Evolutionary conservation across 2,329 filamentous ascomycete genomes (phyloP).

Genomic region (Pseudogymnoascus sp.): DNA sequence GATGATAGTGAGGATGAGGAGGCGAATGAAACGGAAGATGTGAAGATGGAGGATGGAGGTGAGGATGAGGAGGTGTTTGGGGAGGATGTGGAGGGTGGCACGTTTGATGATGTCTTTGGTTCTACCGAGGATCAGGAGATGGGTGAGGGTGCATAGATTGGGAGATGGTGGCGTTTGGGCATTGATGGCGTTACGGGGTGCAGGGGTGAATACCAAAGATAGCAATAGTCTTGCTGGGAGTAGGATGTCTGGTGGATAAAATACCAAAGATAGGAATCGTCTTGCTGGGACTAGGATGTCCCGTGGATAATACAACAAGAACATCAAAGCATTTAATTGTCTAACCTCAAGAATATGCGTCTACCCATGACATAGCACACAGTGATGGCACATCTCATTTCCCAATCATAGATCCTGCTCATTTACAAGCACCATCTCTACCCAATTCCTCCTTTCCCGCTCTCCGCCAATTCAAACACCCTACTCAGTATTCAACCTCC

Average conservation of each 20-base stretch:
- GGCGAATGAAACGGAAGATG: conserved; percentile 33
- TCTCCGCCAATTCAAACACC: background rate
- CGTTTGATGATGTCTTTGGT: conserved; percentile 37
- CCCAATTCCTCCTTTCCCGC: background rate
- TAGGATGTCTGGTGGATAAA: background rate
- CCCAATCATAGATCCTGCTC: background rate
- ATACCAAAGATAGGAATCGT: background rate
- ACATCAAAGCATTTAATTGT: background rate
- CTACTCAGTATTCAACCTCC: conserved; percentile 46
- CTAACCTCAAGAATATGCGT: background rate
- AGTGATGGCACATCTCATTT: background rate
- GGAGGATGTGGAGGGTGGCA: conserved; percentile 36
- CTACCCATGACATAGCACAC: background rate
- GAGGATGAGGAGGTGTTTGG: conserved; percentile 36
- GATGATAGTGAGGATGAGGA: conserved; percentile 39
- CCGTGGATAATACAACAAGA: background rate
- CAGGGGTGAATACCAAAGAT: background rate
- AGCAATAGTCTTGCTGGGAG: background rate
- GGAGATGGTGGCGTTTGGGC: background rate
- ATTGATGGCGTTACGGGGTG: background rate
- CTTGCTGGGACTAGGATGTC: background rate
- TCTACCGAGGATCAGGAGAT: conserved; percentile 36
- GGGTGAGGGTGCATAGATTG: conserved; percentile 34
- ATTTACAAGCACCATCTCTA: background rate
- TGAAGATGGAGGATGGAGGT: conserved; percentile 33